Evolutionary conservation across 345 rosid species (phyloP).

Genomic region (Kernera saxatilis): DNA sequence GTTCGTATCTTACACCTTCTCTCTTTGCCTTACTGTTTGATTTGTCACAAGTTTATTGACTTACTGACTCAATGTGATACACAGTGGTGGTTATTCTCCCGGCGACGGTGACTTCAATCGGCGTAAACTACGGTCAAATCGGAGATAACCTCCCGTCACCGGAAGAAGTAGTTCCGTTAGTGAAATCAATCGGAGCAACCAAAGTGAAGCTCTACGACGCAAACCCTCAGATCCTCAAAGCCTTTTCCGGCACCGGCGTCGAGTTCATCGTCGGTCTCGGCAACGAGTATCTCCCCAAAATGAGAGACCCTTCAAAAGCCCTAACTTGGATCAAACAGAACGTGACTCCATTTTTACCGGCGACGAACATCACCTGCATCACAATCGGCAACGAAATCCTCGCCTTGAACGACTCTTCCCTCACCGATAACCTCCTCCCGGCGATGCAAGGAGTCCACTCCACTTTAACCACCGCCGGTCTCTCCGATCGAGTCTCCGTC

Average conservation of each 20-base stretch:
- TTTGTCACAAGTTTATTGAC: not conserved
- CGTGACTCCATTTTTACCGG: conserved; percentile 62
- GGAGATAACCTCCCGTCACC: conserved; percentile 82
- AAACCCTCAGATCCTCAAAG: conserved; percentile 62
- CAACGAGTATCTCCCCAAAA: conserved; percentile 55
- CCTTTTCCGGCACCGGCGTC: conserved; percentile 67
- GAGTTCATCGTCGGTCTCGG: conserved; percentile 79
- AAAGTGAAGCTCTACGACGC: conserved; percentile 89
- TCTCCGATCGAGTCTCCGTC: conserved; percentile 61
- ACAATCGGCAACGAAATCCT: conserved; percentile 86
- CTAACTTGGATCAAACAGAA: conserved; percentile 63
- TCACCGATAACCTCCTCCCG: conserved; percentile 52
- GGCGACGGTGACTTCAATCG: conserved; percentile 43
- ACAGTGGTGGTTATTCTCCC: conserved; percentile 26
- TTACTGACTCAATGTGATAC: not conserved
- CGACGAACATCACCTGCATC: conserved; percentile 76
- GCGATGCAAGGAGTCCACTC: conserved; percentile 79
- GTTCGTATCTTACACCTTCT: not conserved
- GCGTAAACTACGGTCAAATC: conserved; percentile 92
- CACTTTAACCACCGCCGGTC: conserved; percentile 54
- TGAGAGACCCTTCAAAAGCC: conserved; percentile 63
- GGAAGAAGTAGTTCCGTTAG: conserved; percentile 58
- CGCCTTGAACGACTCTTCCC: conserved; percentile 66
- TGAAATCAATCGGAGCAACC: conserved; percentile 82
- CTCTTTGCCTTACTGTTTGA: not conserved